Evolutionary conservation across 164 flowering plant species (phyloP), one percentile per base, ranked within the genome.

Genomic region (Dillenia turbinata): DNA sequence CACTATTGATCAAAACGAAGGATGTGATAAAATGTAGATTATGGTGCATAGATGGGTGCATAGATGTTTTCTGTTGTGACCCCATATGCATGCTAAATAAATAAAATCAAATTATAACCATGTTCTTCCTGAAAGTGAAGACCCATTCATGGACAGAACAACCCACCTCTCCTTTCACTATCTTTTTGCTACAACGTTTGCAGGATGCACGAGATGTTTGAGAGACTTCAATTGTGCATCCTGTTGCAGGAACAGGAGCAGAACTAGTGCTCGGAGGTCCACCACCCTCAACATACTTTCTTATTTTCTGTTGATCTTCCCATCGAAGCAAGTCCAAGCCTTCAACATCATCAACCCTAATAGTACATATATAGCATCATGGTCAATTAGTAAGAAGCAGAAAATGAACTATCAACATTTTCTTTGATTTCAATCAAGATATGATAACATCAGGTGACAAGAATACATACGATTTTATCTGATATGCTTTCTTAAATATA

Each of bases 261-360:
- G 66, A 49, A 54, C 61, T 51, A 10, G 67, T 26, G 50, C 56
- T 66, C 12, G 65, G 44, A 13, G 79, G 54, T 59, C 67, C 77
- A 70, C 79, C 77, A 49, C 67, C 73, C 61, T 91, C 88, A 13
- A 84, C 68, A 67, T 87, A 85, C 46, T 82, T 80, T 61, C 89
- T 83, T 52, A 92, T 80, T 71, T 77, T 87, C 67, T 90, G 85
- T 61, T 92, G 98, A 76, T 95, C 98, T 70, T 95, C 97, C 98
- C 98, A 95, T 49, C 99, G 86, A 54, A 95, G 87, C 16, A 62
- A 69, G 70, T 92, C 95, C 47, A 95, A 55, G 66, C 97, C 97
- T 76, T 88, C 99, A 71, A 95, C 92, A 73, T 90, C 98, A 68
- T 85, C 97, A 68, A 70, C 48, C 15, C 97, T 94, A 71, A 63